Evolutionary conservation across 495 filamentous ascomycete species (phyloP).

Genomic region (Penicillium bovifimosum): DNA sequence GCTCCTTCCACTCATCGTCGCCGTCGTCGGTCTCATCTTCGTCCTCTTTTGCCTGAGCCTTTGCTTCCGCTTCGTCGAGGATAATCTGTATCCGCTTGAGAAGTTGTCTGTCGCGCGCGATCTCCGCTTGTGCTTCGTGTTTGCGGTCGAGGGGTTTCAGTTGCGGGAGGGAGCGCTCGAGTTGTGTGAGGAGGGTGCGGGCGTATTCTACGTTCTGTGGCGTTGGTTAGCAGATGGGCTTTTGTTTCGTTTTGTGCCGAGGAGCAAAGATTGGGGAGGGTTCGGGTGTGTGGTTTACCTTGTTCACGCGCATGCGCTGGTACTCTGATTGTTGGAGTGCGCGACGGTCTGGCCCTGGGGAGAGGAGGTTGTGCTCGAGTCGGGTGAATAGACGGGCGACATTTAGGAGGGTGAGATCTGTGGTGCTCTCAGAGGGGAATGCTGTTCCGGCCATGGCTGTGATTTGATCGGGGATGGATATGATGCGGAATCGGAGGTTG

Average conservation of each 20-base stretch:
- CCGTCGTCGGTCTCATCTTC: constrained; percentile 24
- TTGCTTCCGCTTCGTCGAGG: constrained; percentile 43
- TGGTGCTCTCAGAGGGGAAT: constrained; percentile 24
- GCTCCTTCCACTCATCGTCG: constrained; percentile 38
- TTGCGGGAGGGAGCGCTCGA: constrained; percentile 66
- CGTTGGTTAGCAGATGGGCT: neutral
- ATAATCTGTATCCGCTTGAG: constrained; percentile 59
- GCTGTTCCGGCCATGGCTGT: constrained; percentile 30
- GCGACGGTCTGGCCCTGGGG: constrained; percentile 55
- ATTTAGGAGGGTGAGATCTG: constrained; percentile 48
- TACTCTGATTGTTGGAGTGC: constrained; percentile 58
- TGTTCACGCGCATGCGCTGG: constrained; percentile 59
- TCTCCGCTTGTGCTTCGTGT: constrained; percentile 60
- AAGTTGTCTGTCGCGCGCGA: constrained; percentile 58
- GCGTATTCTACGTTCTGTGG: constrained; percentile 75
- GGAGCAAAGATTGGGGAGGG: neutral
- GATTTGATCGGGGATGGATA: neutral
- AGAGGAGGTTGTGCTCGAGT: constrained; percentile 66
- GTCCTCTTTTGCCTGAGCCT: constrained; percentile 13
- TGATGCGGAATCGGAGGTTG: neutral
- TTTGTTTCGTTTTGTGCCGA: neutral
- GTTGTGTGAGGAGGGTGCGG: constrained; percentile 62
- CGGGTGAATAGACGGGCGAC: constrained; percentile 69
- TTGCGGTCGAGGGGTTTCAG: constrained; percentile 61
- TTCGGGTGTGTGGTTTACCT: constrained; percentile 12